Evolutionary conservation across 1,284 basidiomycete species (phyloP), one percentile per base, ranked within the genome.

Genomic region (Amylostereum areolatum): DNA sequence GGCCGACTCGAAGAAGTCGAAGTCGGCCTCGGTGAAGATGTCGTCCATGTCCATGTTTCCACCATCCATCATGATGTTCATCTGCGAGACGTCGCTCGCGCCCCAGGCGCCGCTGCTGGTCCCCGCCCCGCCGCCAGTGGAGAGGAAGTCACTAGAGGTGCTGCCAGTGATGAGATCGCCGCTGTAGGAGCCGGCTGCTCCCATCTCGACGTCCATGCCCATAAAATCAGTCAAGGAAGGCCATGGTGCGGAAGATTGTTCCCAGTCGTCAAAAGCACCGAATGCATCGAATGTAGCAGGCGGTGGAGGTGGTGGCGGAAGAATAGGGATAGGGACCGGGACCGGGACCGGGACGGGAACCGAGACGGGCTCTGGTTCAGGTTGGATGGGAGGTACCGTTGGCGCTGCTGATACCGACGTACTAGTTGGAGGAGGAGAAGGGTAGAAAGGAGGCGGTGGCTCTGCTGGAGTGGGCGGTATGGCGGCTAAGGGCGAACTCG

Each of bases 1-100:
- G 24, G 51, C 59, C 2, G 57, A 60, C 58, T 88, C 84, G 57
- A 87, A 89, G 62, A 86, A 89, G 59, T 75, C 83, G 60, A 89
- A 89, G 62, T 89, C 87, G 49, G 87, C 86, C 47, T 89, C 86
- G 0, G 87, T 89, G 58, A 89, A 83, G 9, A 63, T 60, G 35
- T 81, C 80, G 40, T 84, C 82, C 48, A 81, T 76, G 46, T 78
- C 78, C 3, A 48, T 35, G 39, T 35, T 44, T 39, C 55, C 55
- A n/a, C n/a, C n/a, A n/a, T n/a, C n/a, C n/a, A n/a, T n/a, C n/a
- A n/a, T n/a, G 10, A 57, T 50, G 41, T 57, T 55, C 49, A 56
- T 57, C 28, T 39, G 48, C 4, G 34, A 49, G 63, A 76, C 74
- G 45, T 66, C 61, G 25, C 63, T 61, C 42, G 54, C 62, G 44